Conservation (phyloP, 495 filamentous ascomycete genomes). For the Penicillium pancosmium region DNA sequence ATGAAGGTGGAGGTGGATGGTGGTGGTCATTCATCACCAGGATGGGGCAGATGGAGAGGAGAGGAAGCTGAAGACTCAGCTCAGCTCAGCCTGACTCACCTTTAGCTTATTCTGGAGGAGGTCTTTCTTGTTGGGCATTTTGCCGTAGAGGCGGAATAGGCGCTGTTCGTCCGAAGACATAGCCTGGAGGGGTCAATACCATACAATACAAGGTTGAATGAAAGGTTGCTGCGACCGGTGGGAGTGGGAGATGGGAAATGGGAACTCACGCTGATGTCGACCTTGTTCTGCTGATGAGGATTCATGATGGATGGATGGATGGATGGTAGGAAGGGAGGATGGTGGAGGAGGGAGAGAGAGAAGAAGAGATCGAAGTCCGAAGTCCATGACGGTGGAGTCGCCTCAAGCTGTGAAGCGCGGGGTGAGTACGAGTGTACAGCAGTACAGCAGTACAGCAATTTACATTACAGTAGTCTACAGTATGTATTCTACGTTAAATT, state of each 20-base stretch:
- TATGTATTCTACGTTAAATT: too few relatives aligned
- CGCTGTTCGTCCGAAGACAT: constrained; percentile 91
- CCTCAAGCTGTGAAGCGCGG: too few relatives aligned
- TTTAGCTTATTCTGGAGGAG: constrained; percentile 96
- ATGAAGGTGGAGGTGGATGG: background rate
- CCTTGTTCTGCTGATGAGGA: constrained; percentile 94
- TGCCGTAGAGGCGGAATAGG: constrained; percentile 94
- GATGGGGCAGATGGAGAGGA: too few relatives aligned
- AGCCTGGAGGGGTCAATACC: constrained; percentile 55
- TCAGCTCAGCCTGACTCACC: constrained; percentile 37
- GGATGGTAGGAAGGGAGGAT: constrained; percentile 12
- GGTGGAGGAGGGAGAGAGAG: constrained; percentile 5
- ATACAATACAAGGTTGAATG: too few relatives aligned
- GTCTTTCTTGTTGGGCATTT: constrained; percentile 93
- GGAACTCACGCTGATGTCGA: constrained; percentile 84
- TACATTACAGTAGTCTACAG: too few relatives aligned
- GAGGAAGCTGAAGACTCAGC: too few relatives aligned
- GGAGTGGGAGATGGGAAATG: background rate
- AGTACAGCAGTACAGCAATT: too few relatives aligned
- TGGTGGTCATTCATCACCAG: background rate
- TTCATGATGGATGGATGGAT: constrained; percentile 66
- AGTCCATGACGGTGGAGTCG: background rate
- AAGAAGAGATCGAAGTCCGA: constrained; percentile 1
- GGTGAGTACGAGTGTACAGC: too few relatives aligned
- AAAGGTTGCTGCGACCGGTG: constrained; percentile 3